phyloP scores from a whole-genome alignment of 2,329 filamentous ascomycete genomes.

The Fusarium sarcochroum region DNA sequence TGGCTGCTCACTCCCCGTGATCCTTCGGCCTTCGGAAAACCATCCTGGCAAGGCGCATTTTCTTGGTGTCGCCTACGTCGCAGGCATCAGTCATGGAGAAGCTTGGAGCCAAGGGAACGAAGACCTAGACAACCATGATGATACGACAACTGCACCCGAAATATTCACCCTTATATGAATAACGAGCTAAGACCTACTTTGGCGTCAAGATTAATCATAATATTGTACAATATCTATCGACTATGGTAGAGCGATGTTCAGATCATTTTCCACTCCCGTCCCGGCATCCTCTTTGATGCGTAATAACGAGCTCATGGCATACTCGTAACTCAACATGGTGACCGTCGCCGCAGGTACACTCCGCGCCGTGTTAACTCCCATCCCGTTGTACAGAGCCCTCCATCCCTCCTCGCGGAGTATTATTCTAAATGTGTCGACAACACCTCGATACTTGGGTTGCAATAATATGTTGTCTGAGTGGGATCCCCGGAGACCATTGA shows the following conservation, averaged over 20 bases:
- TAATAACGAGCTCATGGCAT: conserved; percentile 64
- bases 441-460: conserved; percentile 77
- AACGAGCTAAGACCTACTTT: neutral
- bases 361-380: conserved; percentile 96
- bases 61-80: conserved; percentile 26
- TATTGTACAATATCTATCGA: neutral
- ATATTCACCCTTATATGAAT: conserved; percentile 19
- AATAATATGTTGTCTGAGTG: conserved; percentile 23
- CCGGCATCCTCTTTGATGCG: conserved; percentile 1
- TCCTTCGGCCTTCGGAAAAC: conserved; percentile 7
- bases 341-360: conserved; percentile 95
- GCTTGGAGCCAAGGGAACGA: no score
- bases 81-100: conserved; percentile 32
- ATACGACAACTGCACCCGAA: neutral
- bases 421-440: conserved; percentile 83
- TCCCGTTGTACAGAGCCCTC: conserved; percentile 94
- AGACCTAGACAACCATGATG: neutral
- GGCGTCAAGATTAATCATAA: neutral
- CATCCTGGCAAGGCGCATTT: conserved; percentile 19
- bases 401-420: conserved; percentile 94
- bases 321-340: conserved; percentile 97
- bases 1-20: conserved; percentile 17
- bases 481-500: conserved; percentile 44
- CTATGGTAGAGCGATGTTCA: neutral
- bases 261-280: neutral